These are phyloP conservation scores for Acorus calamus DNA, from an alignment of 106 monocot genomes.

Conservation along the genomic window DNA sequence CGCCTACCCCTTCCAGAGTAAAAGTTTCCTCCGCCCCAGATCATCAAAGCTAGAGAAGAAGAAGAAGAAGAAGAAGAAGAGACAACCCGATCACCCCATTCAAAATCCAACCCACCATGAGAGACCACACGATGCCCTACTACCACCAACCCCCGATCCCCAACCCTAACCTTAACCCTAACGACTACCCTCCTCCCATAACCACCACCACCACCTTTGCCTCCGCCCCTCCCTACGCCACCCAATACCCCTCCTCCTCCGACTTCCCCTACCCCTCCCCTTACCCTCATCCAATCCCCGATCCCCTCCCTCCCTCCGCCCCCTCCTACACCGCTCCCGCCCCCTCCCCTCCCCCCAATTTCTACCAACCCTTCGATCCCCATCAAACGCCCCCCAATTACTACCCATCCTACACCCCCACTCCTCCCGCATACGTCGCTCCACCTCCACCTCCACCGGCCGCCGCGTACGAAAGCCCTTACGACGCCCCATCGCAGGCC, in stretches of 20 bases:
- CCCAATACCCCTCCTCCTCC: constrained; percentile 6
- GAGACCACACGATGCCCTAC: constrained; percentile 38
- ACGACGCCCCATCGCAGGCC: constrained; percentile 2
- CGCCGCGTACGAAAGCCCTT: constrained; percentile 29
- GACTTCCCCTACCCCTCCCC: constrained; percentile 12
- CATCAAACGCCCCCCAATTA: constrained; percentile 9
- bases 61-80: too few relatives aligned
- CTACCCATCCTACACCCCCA: constrained; percentile 7
- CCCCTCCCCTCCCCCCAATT: constrained; percentile 10
- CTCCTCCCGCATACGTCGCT: background rate
- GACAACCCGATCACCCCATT: too few relatives aligned
- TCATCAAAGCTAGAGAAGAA: too few relatives aligned
- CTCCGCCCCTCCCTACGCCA: constrained; percentile 55
- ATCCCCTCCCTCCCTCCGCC: constrained; percentile 17
- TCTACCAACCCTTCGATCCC: constrained; percentile 20
- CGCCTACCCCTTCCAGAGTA: too few relatives aligned
- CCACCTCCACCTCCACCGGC: constrained; percentile 14
- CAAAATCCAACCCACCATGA: too few relatives aligned
- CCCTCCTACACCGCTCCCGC: constrained; percentile 7
- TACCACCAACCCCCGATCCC: constrained; percentile 25
- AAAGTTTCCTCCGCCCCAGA: too few relatives aligned
- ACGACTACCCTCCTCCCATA: constrained; percentile 24
- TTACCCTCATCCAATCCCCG: constrained; percentile 16
- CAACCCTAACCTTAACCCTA: constrained; percentile 15
- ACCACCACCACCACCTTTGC: constrained; percentile 24